Base-by-base conservation (phyloP, 139 green algal genomes). In the Tetraselmis striata region DNA sequence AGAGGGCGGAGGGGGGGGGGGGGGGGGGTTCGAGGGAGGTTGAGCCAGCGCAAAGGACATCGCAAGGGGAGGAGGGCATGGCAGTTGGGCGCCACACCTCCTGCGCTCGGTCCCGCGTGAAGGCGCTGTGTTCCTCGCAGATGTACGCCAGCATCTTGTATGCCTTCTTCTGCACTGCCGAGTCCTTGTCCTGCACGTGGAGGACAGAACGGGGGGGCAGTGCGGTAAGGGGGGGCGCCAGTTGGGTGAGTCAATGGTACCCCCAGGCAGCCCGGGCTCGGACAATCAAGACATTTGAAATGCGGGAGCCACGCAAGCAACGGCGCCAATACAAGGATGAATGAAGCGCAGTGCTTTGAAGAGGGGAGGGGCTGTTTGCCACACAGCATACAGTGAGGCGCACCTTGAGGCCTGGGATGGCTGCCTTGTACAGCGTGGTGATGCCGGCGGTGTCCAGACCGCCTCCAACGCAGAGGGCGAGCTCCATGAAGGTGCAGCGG, bases 81-180 rank as follows among this genome's bases (percentile, higher is more conserved):
- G 18, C 45, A 67, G 45, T 67, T 67, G 45, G 18, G 45, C 5
- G 18, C 18, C 45, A 67, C 77, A 96, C 79, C 26, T 86, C 85
- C 29, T 45, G 29, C 0, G 78, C 76, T 0, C 77, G 25, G 25
- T 92, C 26, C n/a, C 79, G 58, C 58, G 30, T 24, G 77, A 92
- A 91, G 76, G 85, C 83, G 27, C 79, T 77, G 0, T 87, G 84
- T 2, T 86, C 30, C 79, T 92, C 86, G 31, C 84, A 91, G 25
- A 98, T 77, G 82, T 92, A 92, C 26, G 88, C 87, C 80, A 98
- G 85, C 78, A 98, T 85, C 90, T 97, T 97, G 94, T 99, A 99
- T 26, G 86, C 87, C 81, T 94, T 94, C 89, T 99, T 99, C 88
- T 99, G 96, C 75, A 98, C 85, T 0, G 87, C 84, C 2, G 91